Evolutionary conservation across 2,329 filamentous ascomycete genomes (phyloP), one percentile per base, ranked within the genome.

Genomic region (Exserohilum turcica): DNA sequence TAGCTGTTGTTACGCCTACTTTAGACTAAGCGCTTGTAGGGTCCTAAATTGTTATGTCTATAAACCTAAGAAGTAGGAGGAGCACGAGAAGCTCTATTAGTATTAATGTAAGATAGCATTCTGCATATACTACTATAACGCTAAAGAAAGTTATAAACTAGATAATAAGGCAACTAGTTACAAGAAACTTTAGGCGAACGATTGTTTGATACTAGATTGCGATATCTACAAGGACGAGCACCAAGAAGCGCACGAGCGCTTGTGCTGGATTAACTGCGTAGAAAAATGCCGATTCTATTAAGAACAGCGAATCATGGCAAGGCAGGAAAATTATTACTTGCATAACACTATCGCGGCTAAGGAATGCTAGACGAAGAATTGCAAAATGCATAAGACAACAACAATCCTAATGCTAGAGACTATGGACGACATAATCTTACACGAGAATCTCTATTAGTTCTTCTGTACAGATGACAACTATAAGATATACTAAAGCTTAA

Each of bases 371-470:
- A 16, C 8, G 18, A 18, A 0, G 1, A 8, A 36, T 18, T 36
- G 6, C 33, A 6, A 9, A 10, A 19, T 15, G 7, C 9, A 15
- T 24, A 43, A 43, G 10, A 9, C 7, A 12, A 43, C 12, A 3
- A n/a, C n/a, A 4, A 3, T 15, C 7, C 4, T 0, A 7, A 21
- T 13, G 3, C 2, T 1, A 10, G n/a, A n/a, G n/a, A n/a, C n/a
- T n/a, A n/a, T n/a, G 12, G 6, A 21, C 5, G 18, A 43, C 6
- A 27, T 36, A 9, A 18, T 9, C 5, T 8, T n/a, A n/a, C n/a
- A 45, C 8, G 4, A 2, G 3, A 9, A 19, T 6, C 13, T 21
- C 9, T 6, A 38, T 38, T 21, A 5, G 35, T 19, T 10, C 7
- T 38, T 38, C 35, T 38, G 18, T 6, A 19, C 19, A 3, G 13